These are phyloP conservation scores for Mortierella sp. DNA, from an alignment of 371 early-diverging fungal species.

Conservation along the genomic window DNA sequence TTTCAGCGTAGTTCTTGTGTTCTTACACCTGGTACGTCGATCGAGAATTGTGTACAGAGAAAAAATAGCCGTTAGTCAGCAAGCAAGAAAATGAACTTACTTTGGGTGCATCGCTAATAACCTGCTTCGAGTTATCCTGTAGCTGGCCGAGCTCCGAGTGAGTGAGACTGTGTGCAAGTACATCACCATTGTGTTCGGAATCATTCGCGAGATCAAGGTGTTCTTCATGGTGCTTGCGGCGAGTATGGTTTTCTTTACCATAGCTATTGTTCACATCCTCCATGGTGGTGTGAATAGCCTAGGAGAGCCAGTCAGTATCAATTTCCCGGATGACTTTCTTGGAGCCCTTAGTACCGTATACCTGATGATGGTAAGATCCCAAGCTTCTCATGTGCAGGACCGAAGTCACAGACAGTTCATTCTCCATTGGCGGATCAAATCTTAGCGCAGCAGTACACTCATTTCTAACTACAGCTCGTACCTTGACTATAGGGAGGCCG, in stretches of 20 bases:
- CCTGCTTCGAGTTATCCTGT: not conserved
- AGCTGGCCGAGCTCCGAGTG: constrained; percentile 23
- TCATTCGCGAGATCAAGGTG: constrained; percentile 15
- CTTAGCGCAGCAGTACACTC: too few relatives aligned
- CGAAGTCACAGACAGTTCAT: too few relatives aligned
- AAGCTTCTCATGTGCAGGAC: constrained; percentile 36
- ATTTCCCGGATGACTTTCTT: not conserved
- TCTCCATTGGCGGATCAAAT: too few relatives aligned
- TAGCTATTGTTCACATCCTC: too few relatives aligned
- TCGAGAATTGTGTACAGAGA: not conserved
- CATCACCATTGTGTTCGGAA: constrained; percentile 16
- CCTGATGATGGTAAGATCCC: too few relatives aligned
- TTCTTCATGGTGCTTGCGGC: constrained; percentile 28
- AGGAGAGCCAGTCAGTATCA: constrained; percentile 15
- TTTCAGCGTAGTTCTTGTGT: too few relatives aligned
- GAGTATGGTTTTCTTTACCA: constrained; percentile 14
- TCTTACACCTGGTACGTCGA: too few relatives aligned
- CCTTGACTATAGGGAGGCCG: too few relatives aligned
- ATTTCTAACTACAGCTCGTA: too few relatives aligned
- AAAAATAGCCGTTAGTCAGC: constrained; percentile 14
- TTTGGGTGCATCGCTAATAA: not conserved
- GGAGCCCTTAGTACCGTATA: constrained; percentile 18
- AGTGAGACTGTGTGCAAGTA: constrained; percentile 25
- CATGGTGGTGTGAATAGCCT: too few relatives aligned
- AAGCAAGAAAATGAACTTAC: constrained; percentile 9